These are phyloP conservation scores for Castanopsis chinensis DNA, from an alignment of 306 rosid genomes.

Conservation along the genomic window DNA sequence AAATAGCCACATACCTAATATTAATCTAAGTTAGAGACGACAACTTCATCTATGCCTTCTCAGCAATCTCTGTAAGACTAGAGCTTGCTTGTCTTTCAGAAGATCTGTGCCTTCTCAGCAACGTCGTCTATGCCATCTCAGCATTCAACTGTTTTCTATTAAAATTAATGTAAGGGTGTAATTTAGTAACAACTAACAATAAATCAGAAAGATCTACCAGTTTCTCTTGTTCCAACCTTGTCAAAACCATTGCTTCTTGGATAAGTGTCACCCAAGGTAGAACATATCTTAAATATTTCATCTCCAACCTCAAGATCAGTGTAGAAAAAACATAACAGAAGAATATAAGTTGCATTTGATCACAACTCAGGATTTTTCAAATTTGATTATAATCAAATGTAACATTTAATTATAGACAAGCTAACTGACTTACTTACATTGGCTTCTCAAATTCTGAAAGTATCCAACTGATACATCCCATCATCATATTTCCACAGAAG, in stretches of 20 bases:
- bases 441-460: too few species aligned
- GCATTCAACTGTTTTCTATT: conserved; percentile 79
- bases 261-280: conserved; percentile 96
- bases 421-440: too few species aligned
- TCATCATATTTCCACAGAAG: too few species aligned
- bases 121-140: too few species aligned
- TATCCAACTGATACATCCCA: too few species aligned
- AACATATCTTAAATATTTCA: conserved; percentile 90
- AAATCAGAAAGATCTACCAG: not conserved
- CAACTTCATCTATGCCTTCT: conserved; percentile 92
- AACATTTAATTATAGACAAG: too few species aligned
- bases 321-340: not conserved
- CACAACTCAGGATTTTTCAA: too few species aligned
- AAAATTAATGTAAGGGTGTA: not conserved
- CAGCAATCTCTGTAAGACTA: too few species aligned
- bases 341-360: too few species aligned
- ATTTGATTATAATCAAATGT: too few species aligned
- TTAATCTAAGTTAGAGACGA: conserved; percentile 86
- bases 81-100: conserved; percentile 94
- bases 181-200: not conserved
- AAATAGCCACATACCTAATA: conserved; percentile 48
- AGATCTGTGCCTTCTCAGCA: conserved; percentile 91
- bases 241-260: conserved; percentile 92
- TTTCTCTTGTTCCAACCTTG: conserved; percentile 46
- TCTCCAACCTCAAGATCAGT: conserved; percentile 96